These are phyloP conservation scores for Chaetothyriales sp. DNA, from an alignment of 2,329 filamentous ascomycete genomes.

Conservation along the genomic window DNA sequence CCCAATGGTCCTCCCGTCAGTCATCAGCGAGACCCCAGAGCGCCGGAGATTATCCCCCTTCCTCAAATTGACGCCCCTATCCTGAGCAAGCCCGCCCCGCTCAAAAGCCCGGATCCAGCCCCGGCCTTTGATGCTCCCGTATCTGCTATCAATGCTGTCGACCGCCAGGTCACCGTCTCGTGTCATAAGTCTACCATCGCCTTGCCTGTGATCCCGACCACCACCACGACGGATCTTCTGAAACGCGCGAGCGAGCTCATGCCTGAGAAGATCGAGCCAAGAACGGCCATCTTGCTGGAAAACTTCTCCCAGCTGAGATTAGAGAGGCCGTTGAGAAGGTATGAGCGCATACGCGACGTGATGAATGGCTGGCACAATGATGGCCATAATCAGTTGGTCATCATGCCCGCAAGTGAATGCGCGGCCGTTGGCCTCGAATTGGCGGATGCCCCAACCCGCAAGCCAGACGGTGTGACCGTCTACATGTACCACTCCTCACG, in stretches of 20 bases:
- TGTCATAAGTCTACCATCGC: conserved; percentile 54
- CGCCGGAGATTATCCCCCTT: too few species aligned
- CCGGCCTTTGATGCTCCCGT: conserved; percentile 52
- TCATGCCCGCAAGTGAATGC: conserved; percentile 40
- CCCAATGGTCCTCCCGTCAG: too few species aligned
- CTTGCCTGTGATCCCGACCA: conserved; percentile 59
- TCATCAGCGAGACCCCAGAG: too few species aligned
- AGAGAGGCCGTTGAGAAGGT: conserved; percentile 66
- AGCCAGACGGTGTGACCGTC: conserved; percentile 52
- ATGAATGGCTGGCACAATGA: conserved; percentile 89
- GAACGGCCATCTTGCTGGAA: conserved; percentile 59
- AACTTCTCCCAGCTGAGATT: conserved; percentile 60
- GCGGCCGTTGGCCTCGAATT: conserved; percentile 40
- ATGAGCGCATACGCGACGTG: conserved; percentile 73
- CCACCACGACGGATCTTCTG: conserved; percentile 59
- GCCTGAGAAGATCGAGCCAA: conserved; percentile 47
- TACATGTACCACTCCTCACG: conserved; percentile 67
- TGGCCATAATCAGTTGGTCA: conserved; percentile 55
- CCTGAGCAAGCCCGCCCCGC: too few species aligned
- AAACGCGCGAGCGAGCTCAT: conserved; percentile 49
- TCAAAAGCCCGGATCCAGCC: background rate
- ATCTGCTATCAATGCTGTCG: conserved; percentile 65
- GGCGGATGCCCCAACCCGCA: conserved; percentile 45
- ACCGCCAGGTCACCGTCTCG: conserved; percentile 58
- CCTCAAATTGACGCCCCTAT: too few species aligned